Base-by-base conservation (phyloP, 2,329 filamentous ascomycete genomes). In the Colletotrichum cuscutae region DNA sequence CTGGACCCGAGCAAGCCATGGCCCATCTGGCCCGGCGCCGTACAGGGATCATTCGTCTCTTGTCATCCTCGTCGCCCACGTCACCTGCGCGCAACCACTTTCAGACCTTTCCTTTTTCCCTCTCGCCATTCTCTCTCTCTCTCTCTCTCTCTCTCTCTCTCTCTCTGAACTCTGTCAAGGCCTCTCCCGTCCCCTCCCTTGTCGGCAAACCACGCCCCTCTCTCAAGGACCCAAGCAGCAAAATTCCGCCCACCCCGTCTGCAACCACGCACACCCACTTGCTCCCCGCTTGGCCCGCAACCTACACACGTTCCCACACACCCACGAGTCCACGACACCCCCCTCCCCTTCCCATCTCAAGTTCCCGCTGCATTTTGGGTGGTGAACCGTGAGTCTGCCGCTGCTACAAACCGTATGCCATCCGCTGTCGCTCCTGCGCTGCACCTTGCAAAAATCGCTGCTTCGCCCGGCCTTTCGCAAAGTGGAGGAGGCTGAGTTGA, bases 401-500 rank as follows among this genome's bases (percentile, higher is more conserved):
- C 61, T 69, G 66, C 37, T 52, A 63, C 67, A 69, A 63, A 53
- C 46, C 26, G 61, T 54, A 46, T 19, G 54, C 54, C 19, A 28
- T 58, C 54, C 30, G 54, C 54, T 22, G 28, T 58, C 22, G 52
- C 52, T 49, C 42, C 42, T 49, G 13, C 62, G 56, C 64, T 67
- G 64, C 64, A 60, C 52, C 64, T 54, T 49, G 42, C 19, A 49
- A n/a, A 22, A 49, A 49, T 49, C 35, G 57, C 46, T 63, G 35
- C 57, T 49, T 60, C n/a, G 9, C 52, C 28, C 46, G 22, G 22
- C 54, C 26, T 57, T 57, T 68, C 58, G 58, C 58, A 72, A 61
- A 65, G 70, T 73, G 71, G 71, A 73, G 71, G 71, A 72, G 68
- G 68, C 68, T 72, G 62, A 71, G 62, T 72, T 63, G 68, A 72